Evolutionary conservation across 768 basidiomycete species (phyloP), one percentile per base, ranked within the genome.

Genomic region (Lactifluus echinatus): DNA sequence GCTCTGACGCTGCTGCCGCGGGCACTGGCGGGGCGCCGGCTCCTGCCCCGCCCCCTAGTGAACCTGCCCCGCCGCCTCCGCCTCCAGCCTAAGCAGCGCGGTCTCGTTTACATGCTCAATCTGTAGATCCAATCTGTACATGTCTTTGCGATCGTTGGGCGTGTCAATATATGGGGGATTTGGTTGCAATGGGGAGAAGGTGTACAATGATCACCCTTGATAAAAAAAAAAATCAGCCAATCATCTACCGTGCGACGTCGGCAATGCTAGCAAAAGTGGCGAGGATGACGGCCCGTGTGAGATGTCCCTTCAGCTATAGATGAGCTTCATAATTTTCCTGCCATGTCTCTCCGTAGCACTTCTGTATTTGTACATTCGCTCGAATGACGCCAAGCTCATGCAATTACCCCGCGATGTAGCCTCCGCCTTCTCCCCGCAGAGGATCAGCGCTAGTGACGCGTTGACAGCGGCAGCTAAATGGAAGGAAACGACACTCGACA

Each of bases 351-450:
- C 51, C 39, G 31, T 60, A 0, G 3, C 68, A 10, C 57, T 67
- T 15, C 42, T 68, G 42, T 71, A 59, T 42, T 57, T 78, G 10
- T 83, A 81, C 67, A 66, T 75, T 19, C 68, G 70, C 24, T 57
- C 70, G 55, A 87, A 89, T 64, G 85, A 87, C 65, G 69, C 63
- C 14, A 76, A 78, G 36, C 70, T 89, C 11, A 69, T 69, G n/a
- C 65, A 66, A 0, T 68, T 81, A 33, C 84, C 87, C 5, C 65
- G 68, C 0, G 73, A 75, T 37, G 50, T 64, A 8, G 82, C 74
- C 0, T 65, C 70, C 6, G 64, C 69, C 8, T 72, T 85, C 60
- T 81, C 83, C 0, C 80, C 84, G 0, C 65, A 72, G 28, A 78
- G 87, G 24, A 69, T 74, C 59, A 76, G 78, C 0, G 68, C 73